These are phyloP conservation scores for Fraxinus velutina DNA, from an alignment of 305 asterid genomes.

Conservation along the genomic window DNA sequence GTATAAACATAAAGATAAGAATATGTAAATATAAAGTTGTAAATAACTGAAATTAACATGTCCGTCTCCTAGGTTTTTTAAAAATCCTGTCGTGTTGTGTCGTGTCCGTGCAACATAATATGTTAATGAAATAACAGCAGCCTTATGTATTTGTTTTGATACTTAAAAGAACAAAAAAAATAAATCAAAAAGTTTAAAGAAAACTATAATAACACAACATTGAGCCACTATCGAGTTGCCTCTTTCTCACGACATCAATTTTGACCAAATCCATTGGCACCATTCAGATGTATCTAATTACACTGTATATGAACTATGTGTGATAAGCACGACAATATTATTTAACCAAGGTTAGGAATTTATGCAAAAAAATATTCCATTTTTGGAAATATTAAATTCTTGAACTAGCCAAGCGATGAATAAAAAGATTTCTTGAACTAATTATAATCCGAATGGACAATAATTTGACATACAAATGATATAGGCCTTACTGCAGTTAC, in stretches of 20 bases:
- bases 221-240: not conserved
- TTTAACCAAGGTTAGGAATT: not conserved
- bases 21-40: not conserved
- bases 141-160: not conserved
- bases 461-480: not conserved
- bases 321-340: not conserved
- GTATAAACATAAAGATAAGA: not conserved
- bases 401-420: not conserved
- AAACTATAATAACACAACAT: not conserved
- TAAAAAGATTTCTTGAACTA: not conserved
- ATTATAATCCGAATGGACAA: not conserved
- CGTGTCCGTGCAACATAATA: not conserved
- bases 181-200: not conserved
- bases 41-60: not conserved
- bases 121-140: constrained; percentile 1
- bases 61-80: not conserved
- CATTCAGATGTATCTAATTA: not conserved
- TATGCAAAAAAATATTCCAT: not conserved
- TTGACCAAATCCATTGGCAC: not conserved
- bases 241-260: not conserved
- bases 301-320: not conserved
- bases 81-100: not conserved
- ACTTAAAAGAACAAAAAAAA: not conserved
- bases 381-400: not conserved
- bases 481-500: not conserved